These are phyloP conservation scores for Paramecium pentaurelia DNA, from an alignment of 73 alveolate species.

Conservation along the genomic window DNA sequence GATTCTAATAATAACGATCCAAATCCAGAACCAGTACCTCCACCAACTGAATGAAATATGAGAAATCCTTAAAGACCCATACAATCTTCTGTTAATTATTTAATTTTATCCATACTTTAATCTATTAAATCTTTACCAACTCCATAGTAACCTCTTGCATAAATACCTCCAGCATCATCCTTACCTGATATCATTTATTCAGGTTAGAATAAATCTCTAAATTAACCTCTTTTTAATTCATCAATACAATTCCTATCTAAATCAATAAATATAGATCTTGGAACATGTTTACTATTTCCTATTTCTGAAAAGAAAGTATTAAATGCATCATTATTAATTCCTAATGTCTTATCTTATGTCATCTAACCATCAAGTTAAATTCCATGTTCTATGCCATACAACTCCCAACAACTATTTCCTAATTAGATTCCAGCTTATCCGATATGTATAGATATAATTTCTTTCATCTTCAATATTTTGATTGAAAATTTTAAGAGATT, in stretches of 20 bases:
- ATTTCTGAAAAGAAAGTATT: neutral
- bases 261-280: neutral
- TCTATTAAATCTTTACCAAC: neutral
- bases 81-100: slow-evolving; percentile 5
- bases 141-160: slow-evolving; percentile 11
- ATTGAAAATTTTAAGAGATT: neutral
- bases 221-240: slow-evolving; percentile 57
- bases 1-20: neutral
- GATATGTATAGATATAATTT: neutral
- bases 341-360: neutral
- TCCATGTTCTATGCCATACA: neutral
- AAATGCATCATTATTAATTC: neutral
- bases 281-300: neutral
- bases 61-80: slow-evolving; percentile 31
- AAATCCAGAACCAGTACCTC: slow-evolving; percentile 57
- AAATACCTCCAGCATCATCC: neutral
- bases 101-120: neutral
- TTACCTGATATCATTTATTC: neutral
- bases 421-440: neutral
- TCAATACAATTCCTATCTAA: slow-evolving; percentile 58
- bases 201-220: slow-evolving; percentile 44
- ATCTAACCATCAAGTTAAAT: neutral
- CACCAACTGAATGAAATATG: slow-evolving; percentile 13
- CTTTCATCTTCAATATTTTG: neutral
- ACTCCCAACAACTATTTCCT: neutral